Percentiles rank a stretch among this genome's conserved stretches.
Conservation (phyloP, 176 grass and related monocot species). For the Poa pratensis region DNA sequence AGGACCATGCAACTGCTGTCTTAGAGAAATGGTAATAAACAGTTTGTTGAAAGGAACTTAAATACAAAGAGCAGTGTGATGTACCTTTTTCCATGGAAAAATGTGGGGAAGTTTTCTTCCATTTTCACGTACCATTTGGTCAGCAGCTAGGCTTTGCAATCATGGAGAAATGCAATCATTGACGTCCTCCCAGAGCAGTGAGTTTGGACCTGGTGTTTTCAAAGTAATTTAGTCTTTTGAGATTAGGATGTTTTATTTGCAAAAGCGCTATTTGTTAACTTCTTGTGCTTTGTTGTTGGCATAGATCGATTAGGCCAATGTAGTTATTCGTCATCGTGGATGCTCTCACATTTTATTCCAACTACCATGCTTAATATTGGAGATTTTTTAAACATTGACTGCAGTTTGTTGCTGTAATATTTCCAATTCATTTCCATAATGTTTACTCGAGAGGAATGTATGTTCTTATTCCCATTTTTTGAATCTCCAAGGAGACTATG, state of each 20-base stretch:
- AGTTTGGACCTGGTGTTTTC: not conserved
- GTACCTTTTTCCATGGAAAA: not conserved
- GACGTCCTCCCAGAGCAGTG: not conserved
- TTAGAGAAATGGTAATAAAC: not conserved
- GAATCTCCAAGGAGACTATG: not conserved
- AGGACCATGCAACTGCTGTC: not conserved
- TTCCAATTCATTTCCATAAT: not conserved
- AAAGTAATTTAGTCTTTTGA: not conserved
- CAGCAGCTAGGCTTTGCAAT: not conserved
- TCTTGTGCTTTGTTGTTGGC: constrained; percentile 14
- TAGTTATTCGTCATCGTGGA: not conserved
- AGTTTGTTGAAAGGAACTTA: not conserved
- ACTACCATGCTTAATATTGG: not conserved
- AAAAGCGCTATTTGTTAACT: not conserved
- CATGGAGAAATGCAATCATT: not conserved
- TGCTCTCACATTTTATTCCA: not conserved
- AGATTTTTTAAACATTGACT: not conserved
- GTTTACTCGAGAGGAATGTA: not conserved
- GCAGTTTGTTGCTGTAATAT: not conserved
- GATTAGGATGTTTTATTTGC: not conserved
- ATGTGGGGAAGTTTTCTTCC: not conserved
- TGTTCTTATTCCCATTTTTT: constrained; percentile 21
- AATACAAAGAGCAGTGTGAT: not conserved
- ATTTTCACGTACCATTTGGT: not conserved
- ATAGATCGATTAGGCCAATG: not conserved